Evolutionary conservation across 495 filamentous ascomycete species (phyloP), one percentile per base, ranked within the genome.

Genomic region (Penicillium simplicissimum): DNA sequence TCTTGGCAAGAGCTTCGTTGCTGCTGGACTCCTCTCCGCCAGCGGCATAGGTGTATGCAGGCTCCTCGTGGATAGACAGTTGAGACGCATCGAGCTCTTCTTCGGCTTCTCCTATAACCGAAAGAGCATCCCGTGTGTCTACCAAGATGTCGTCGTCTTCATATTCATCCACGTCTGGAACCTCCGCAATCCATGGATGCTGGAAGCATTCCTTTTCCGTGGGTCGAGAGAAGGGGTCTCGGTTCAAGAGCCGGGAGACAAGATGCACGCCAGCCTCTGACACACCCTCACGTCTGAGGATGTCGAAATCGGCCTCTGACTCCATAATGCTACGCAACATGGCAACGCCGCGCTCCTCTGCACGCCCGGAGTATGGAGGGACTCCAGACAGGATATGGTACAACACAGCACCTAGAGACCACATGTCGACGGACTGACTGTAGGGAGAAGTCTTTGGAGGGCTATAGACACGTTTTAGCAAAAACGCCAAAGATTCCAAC

Each of bases 381-480:
- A 82, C 80, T 31, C 85, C 84, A 14, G 85, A 90, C 19, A 98
- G 78, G 21, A 92, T 74, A 63, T 89, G 91, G 73, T 90, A 98
- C 6, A 98, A 76, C 1, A 98, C 95, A 36, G 91, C 94, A 35
- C 90, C 96, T 43, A 96, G 82, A 13, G 94, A 96, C 93, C 93
- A 98, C 63, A 95, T 89, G 68, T 98, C 95, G 21, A 97, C 91
- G 4, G 91, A 89, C 54, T 96, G 89, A 65, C 86, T 87, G 71
- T 98, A 98, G 8, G 89, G 84, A 54, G 76, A 78, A 8, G 79
- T 80, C 69, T 78, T 78, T 1, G 74, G 68, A 0, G 72, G 74
- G 35, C 79, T 81, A 48, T 81, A 48, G 40, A 23, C 23, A 15
- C 11, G 3, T 21, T 59, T 79, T 58, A 75, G 74, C 51, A 52